Conservation (phyloP, 2,329 filamentous ascomycete species). For the Coniochaeta prunicola region DNA sequence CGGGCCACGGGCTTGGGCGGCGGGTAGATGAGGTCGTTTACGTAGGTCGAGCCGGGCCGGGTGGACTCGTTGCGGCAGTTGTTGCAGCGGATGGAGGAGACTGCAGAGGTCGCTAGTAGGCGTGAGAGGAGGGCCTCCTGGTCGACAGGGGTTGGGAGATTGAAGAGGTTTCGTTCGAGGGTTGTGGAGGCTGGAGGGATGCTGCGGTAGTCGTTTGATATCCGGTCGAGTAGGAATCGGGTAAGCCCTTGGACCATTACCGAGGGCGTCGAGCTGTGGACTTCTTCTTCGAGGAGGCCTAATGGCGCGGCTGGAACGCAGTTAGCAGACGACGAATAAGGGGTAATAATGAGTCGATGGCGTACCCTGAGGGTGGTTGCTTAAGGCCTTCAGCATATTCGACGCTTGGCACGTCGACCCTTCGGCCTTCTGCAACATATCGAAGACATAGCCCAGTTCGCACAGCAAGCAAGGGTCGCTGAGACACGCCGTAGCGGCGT, state of each 20-base stretch:
- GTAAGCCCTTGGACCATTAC: slow-evolving; percentile 81
- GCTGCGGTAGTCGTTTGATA: slow-evolving; percentile 67
- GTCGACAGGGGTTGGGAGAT: slow-evolving; percentile 6
- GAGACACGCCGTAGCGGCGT: slow-evolving; percentile 78
- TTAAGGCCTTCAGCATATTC: slow-evolving; percentile 86
- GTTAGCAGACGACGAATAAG: background rate
- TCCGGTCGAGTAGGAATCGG: slow-evolving; percentile 76
- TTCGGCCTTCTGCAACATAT: slow-evolving; percentile 95
- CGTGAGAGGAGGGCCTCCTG: slow-evolving; percentile 20
- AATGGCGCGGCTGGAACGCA: slow-evolving; percentile 54
- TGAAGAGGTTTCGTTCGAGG: slow-evolving; percentile 57
- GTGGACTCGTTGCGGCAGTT: slow-evolving; percentile 84
- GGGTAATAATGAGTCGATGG: slow-evolving; percentile 8
- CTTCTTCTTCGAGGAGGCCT: slow-evolving; percentile 78
- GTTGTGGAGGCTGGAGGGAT: slow-evolving; percentile 54
- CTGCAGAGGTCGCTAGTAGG: slow-evolving; percentile 62
- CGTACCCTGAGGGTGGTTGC: slow-evolving; percentile 67
- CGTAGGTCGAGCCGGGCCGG: slow-evolving; percentile 68
- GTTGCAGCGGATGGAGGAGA: slow-evolving; percentile 72
- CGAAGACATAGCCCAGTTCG: slow-evolving; percentile 90
- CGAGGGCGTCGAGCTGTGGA: slow-evolving; percentile 64
- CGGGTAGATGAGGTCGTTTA: slow-evolving; percentile 83
- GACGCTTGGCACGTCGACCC: slow-evolving; percentile 94
- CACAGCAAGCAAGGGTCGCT: slow-evolving; percentile 82
- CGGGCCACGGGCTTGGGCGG: slow-evolving; percentile 43